Conservation (phyloP, 805 yeast genomes). For the Nakazawaea laoshanensis region DNA sequence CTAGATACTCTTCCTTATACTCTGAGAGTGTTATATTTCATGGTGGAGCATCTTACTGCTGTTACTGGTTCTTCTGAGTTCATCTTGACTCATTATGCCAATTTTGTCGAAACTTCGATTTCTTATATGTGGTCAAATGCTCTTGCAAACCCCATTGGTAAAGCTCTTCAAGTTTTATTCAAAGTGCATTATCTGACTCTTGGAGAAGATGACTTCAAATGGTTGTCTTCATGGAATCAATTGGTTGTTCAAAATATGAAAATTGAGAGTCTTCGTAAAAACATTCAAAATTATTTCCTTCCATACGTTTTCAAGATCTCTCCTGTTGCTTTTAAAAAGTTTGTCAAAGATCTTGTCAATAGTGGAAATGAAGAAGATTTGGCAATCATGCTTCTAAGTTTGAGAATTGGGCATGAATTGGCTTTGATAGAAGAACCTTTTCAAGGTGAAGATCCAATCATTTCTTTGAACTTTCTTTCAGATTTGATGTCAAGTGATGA, state of each 20-base stretch:
- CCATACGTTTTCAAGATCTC: conserved; percentile 55
- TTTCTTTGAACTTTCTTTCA: conserved; percentile 27
- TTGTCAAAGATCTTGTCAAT: conserved; percentile 26
- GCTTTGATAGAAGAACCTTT: conserved; percentile 44
- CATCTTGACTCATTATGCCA: conserved; percentile 35
- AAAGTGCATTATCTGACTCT: conserved; percentile 21
- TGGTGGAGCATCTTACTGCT: conserved; percentile 48
- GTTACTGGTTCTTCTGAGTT: conserved; percentile 26
- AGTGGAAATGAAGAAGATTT: conserved; percentile 18
- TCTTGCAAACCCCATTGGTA: conserved; percentile 61
- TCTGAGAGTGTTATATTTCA: conserved; percentile 52
- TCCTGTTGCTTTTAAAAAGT: conserved; percentile 28
- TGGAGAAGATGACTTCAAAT: conserved; percentile 22
- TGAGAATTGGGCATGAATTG: conserved; percentile 57
- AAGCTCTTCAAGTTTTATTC: conserved; percentile 35
- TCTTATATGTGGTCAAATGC: conserved; percentile 46
- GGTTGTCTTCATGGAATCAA: conserved; percentile 47
- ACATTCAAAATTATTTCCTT: conserved; percentile 50
- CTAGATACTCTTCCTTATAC: conserved; percentile 34
- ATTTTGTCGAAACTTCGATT: conserved; percentile 39
- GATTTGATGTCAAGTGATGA: conserved; percentile 38
- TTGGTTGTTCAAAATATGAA: conserved; percentile 27
- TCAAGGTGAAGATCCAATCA: conserved; percentile 22
- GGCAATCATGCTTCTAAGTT: conserved; percentile 40
- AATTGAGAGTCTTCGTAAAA: conserved; percentile 26